These are phyloP conservation scores for Pyricularia sp. DNA, from an alignment of 2,329 filamentous ascomycete species.

Conservation along the genomic window DNA sequence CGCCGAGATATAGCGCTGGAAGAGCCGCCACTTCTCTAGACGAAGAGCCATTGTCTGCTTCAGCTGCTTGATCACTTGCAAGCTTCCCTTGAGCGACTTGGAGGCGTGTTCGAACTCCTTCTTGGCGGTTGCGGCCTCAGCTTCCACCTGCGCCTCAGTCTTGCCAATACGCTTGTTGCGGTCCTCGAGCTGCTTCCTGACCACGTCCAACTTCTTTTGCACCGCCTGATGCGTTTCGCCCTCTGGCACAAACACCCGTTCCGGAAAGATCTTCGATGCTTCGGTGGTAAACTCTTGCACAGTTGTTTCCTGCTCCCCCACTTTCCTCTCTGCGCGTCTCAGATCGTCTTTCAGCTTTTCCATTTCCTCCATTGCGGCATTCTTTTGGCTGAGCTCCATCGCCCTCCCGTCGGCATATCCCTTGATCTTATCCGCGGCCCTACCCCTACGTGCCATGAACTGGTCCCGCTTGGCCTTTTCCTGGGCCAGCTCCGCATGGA, in stretches of 20 bases:
- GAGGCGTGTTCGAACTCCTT: conserved; percentile 26
- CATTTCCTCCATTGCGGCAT: conserved; percentile 39
- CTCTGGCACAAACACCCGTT: conserved; percentile 48
- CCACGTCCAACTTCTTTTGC: conserved; percentile 37
- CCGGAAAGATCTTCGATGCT: conserved; percentile 38
- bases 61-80: conserved; percentile 26
- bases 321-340: conserved; percentile 29
- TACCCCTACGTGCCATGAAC: conserved; percentile 34
- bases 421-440: conserved; percentile 41
- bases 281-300: conserved; percentile 41
- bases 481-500: conserved; percentile 20
- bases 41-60: conserved; percentile 54
- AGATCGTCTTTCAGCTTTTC: conserved; percentile 35
- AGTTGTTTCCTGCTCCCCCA: conserved; percentile 28
- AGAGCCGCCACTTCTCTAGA: conserved; percentile 62
- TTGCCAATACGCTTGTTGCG: conserved; percentile 47
- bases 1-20: conserved; percentile 76
- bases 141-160: conserved; percentile 50
- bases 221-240: conserved; percentile 49
- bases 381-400: conserved; percentile 47
- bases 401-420: conserved; percentile 34
- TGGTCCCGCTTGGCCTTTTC: conserved; percentile 21
- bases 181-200: conserved; percentile 45
- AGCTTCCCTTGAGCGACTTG: conserved; percentile 30
- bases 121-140: conserved; percentile 27